Percentiles rank a stretch among this genome's conserved stretches.
Conservation (phyloP, 129 eudicot genomes). For the Centaurea solstitialis region DNA sequence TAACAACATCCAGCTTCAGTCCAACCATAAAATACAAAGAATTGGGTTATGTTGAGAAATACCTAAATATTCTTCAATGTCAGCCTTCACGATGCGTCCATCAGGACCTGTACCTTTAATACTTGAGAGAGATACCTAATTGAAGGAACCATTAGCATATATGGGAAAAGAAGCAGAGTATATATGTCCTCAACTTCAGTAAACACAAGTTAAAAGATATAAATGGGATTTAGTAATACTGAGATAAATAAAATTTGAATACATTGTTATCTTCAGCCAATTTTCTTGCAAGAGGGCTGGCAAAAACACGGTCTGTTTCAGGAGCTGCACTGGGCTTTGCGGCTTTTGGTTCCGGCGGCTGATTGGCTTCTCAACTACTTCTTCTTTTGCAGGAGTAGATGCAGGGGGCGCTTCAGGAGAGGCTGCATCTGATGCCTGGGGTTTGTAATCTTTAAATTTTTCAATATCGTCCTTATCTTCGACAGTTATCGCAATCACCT, state of each 20-base stretch:
- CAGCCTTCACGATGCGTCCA: conserved; percentile 95
- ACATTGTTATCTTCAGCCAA: conserved; percentile 93
- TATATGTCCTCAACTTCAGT: background rate
- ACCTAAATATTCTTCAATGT: conserved; percentile 95
- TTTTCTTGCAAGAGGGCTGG: conserved; percentile 96
- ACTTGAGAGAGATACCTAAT: conserved; percentile 79
- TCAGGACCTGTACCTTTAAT: conserved; percentile 98
- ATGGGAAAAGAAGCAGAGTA: background rate
- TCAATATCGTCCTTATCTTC: conserved; percentile 86
- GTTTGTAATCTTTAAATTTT: conserved; percentile 82
- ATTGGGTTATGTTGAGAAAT: conserved; percentile 16
- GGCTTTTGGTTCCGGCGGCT: conserved; percentile 54
- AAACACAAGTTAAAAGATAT: background rate
- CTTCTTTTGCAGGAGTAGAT: conserved; percentile 64
- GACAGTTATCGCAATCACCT: conserved; percentile 91
- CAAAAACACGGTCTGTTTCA: conserved; percentile 69
- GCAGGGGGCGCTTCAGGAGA: conserved; percentile 56
- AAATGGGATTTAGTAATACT: background rate
- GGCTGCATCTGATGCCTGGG: conserved; percentile 63
- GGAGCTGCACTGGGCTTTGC: conserved; percentile 52
- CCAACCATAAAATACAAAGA: background rate
- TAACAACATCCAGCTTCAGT: background rate
- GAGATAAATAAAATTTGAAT: background rate
- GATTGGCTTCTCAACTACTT: conserved; percentile 49
- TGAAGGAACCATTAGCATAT: conserved; percentile 8